Percentiles rank a stretch among this genome's conserved stretches.
These are phyloP conservation scores for Penicillium sp. DNA, from an alignment of 2,329 filamentous ascomycete genomes.

Conservation along the genomic window DNA sequence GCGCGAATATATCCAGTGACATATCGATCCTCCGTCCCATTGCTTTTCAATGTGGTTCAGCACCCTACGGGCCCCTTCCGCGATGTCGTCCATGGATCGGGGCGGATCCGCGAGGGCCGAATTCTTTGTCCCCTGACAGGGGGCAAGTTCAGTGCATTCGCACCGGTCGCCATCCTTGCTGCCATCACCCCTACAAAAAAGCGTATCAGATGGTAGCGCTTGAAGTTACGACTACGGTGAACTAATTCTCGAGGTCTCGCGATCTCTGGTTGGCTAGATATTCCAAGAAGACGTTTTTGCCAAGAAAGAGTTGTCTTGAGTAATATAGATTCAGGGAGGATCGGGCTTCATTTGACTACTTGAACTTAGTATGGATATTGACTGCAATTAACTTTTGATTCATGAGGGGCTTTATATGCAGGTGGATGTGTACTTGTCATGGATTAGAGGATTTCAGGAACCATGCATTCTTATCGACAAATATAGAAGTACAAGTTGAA, in stretches of 20 bases:
- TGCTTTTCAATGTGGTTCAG: conserved; percentile 15
- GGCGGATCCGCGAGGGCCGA: conserved; percentile 5
- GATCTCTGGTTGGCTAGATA: conserved; percentile 14
- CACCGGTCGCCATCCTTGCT: conserved; percentile 13
- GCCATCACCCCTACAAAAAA: conserved; percentile 11
- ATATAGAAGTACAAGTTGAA: no score
- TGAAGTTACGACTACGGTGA: conserved; percentile 14
- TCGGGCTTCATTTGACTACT: no score
- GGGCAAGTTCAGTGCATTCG: conserved; percentile 15
- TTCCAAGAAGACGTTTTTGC: conserved; percentile 17
- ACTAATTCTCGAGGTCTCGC: conserved; percentile 10
- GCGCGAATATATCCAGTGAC: conserved; percentile 16
- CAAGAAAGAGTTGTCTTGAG: conserved; percentile 14
- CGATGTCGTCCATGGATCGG: conserved; percentile 11
- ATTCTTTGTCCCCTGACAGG: conserved; percentile 13
- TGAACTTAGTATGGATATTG: no score
- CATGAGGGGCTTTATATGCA: no score
- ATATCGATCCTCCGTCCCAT: conserved; percentile 10
- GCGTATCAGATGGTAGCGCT: conserved; percentile 14
- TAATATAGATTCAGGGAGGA: no score
- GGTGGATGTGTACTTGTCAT: no score
- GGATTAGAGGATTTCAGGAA: no score
- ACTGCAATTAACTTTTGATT: no score
- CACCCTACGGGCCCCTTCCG: conserved; percentile 13
- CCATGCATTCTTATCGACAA: no score